Evolutionary conservation across 192 early-diverging fungal genomes (phyloP), one percentile per base, ranked within the genome.

Genomic region (Coemansia sp.): DNA sequence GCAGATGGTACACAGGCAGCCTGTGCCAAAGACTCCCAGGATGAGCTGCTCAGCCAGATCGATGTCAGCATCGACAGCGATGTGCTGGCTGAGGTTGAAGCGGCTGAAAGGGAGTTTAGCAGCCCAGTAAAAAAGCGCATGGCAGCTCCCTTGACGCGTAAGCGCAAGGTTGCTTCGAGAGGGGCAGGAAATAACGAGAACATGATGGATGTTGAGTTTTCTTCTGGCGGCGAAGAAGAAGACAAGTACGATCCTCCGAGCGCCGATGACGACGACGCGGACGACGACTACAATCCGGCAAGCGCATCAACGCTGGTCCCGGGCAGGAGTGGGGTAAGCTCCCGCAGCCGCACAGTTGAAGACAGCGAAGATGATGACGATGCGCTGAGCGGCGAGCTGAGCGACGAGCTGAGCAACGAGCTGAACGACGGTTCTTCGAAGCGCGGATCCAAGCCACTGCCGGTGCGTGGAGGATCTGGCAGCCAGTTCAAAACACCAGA

Each of bases 281-380:
- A 75, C 30, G 66, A 68, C 8, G 73, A 75, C 67, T 68, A 75
- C 63, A 41, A 62, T 21, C 72, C 72, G 2, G 65, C 8, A 36
- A 41, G 20, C 15, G 60, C 48, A 2, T 26, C 15, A 14, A 20
- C 60, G 33, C 34, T 30, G 9, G 49, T 46, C 33, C 26, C 43
- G 1, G 16, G 64, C 58, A 48, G 71, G 53, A 30, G 33, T 14
- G 34, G 60, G n/a, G 36, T 20, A 41, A 26, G 53, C 30, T n/a
- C 36, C 36, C 66, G 65, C 36, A 49, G 63, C 23, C 69, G 72
- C 46, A 64, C 64, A 23, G 58, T 66, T 26, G 74, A 66, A 15
- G 78, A 81, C 69, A 81, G 73, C 63, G 73, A 70, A 16, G 73
- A 75, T 23, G 58, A 60, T 18, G 62, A 72, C 43, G 67, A 43